These are phyloP conservation scores for Colletotrichum viniferum DNA, from an alignment of 2,329 filamentous ascomycete genomes.

Conservation along the genomic window DNA sequence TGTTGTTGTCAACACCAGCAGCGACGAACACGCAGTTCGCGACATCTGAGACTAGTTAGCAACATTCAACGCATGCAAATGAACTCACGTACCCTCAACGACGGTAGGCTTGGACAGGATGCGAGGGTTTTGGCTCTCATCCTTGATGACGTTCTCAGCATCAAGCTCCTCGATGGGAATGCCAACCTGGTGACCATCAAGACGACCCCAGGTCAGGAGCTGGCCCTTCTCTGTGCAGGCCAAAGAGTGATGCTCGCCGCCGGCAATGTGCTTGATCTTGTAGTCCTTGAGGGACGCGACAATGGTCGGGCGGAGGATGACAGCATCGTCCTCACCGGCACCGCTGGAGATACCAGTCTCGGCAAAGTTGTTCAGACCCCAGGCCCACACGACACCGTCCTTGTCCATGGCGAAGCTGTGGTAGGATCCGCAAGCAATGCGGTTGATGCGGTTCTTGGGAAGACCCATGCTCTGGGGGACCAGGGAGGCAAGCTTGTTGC, in stretches of 20 bases:
- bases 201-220: conserved; percentile 65
- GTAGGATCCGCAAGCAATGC: conserved; percentile 72
- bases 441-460: conserved; percentile 68
- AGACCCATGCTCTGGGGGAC: conserved; percentile 66
- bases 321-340: conserved; percentile 71
- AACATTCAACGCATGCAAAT: neutral
- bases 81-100: conserved; percentile 54
- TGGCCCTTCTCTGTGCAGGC: conserved; percentile 62
- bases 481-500: conserved; percentile 67
- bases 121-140: conserved; percentile 68
- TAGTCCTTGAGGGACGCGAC: conserved; percentile 68
- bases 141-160: conserved; percentile 64
- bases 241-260: conserved; percentile 74
- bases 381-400: conserved; percentile 74
- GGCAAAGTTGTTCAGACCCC: conserved; percentile 88
- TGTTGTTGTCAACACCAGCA: conserved; percentile 74
- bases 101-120: conserved; percentile 72
- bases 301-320: conserved; percentile 73
- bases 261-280: conserved; percentile 71
- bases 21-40: conserved; percentile 64
- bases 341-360: conserved; percentile 70
- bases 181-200: conserved; percentile 61
- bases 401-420: conserved; percentile 82
- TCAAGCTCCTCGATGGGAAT: conserved; percentile 60
- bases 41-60: conserved; percentile 36